phyloP scores from a whole-genome alignment of 2,329 filamentous ascomycete genomes.

The Beauveria varroae region DNA sequence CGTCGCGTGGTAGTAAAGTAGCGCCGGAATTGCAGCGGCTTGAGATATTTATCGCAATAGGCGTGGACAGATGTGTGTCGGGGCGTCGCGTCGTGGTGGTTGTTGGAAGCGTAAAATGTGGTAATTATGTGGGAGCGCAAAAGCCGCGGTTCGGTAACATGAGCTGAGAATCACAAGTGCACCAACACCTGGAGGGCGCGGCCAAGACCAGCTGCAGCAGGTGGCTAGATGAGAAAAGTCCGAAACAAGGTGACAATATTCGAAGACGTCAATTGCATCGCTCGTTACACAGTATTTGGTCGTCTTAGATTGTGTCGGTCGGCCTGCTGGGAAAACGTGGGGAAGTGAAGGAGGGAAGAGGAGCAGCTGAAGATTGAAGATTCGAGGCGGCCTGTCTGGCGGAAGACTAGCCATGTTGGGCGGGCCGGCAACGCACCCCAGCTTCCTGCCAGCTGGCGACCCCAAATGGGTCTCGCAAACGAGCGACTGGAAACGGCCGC shows the following conservation, averaged over 20 bases:
- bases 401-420: not conserved
- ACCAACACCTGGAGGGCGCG: not conserved
- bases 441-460: not conserved
- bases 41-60: not conserved
- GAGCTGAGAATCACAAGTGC: not conserved
- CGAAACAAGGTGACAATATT: not conserved
- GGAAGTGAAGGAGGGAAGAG: slow-evolving; percentile 5
- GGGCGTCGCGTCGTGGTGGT: not conserved
- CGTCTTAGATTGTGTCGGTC: slow-evolving; percentile 2
- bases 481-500: not conserved
- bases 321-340: slow-evolving; percentile 5
- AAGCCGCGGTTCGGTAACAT: slow-evolving; percentile 3
- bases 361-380: slow-evolving; percentile 6
- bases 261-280: not conserved
- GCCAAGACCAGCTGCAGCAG: not conserved
- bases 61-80: not conserved
- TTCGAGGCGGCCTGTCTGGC: not conserved
- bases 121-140: not conserved
- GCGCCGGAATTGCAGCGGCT: not conserved
- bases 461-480: not conserved
- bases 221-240: not conserved
- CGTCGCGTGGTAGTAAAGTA: not conserved
- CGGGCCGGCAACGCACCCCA: not conserved
- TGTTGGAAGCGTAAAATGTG: not conserved
- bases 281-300: not conserved